These are phyloP conservation scores for Scleroderma citrinum DNA, from an alignment of 768 basidiomycete genomes.

Conservation along the genomic window DNA sequence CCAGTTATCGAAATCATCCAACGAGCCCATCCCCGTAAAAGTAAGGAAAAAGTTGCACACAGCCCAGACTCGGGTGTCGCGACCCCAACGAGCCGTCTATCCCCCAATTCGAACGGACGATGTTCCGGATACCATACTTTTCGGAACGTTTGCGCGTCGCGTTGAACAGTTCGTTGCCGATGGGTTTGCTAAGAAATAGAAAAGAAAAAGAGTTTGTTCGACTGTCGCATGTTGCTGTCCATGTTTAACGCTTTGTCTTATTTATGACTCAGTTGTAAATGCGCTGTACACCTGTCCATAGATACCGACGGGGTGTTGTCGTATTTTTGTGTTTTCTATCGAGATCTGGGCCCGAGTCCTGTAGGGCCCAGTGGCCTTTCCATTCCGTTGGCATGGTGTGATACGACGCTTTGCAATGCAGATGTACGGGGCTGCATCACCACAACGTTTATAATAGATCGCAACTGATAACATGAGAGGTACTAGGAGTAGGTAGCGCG, in stretches of 20 bases:
- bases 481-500: too few species aligned
- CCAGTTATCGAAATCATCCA: not conserved
- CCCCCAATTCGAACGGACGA: slow-evolving; percentile 12
- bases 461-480: too few species aligned
- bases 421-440: too few species aligned
- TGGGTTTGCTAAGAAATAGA: slow-evolving; percentile 10
- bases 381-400: too few species aligned
- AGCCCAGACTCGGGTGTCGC: slow-evolving; percentile 12
- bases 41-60: slow-evolving; percentile 8
- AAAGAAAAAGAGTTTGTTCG: not conserved
- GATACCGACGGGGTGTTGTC: not conserved
- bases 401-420: too few species aligned
- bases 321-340: not conserved
- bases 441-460: too few species aligned
- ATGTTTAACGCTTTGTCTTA: not conserved
- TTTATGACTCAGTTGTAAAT: not conserved
- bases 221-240: not conserved
- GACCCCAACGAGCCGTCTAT: slow-evolving; percentile 15
- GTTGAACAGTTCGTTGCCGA: slow-evolving; percentile 15
- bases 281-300: not conserved
- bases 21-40: slow-evolving; percentile 4
- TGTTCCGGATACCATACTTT: slow-evolving; percentile 16
- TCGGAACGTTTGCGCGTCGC: slow-evolving; percentile 17
- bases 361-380: too few species aligned
- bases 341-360: too few species aligned